phyloP scores from a whole-genome alignment of 331 rosid species.

The Acacia pycnantha region DNA sequence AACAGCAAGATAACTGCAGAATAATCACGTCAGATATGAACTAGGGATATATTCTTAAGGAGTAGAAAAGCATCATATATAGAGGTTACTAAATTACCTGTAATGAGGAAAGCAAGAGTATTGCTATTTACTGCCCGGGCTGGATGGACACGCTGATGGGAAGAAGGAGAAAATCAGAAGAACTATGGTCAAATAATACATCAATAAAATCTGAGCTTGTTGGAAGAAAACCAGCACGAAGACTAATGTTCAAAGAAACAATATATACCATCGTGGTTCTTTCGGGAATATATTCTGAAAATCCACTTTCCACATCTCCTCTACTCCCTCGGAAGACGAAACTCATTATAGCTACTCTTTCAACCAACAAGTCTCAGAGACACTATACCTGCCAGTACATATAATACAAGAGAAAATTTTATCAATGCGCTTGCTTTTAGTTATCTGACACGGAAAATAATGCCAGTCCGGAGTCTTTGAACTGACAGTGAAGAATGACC shows the following conservation, averaged over 20 bases:
- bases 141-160: constrained; percentile 71
- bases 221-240: constrained; percentile 4
- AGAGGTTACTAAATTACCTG: constrained; percentile 29
- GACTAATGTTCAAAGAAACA: neutral
- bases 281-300: constrained; percentile 71
- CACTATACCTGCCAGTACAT: constrained; percentile 23
- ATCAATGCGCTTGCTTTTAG: neutral
- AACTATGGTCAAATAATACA: neutral
- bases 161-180: constrained; percentile 17
- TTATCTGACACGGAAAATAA: neutral
- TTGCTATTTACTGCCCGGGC: constrained; percentile 60
- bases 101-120: constrained; percentile 37
- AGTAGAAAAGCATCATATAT: constrained; percentile 17
- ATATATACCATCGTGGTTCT: constrained; percentile 55
- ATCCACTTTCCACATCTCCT: constrained; percentile 83
- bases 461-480: neutral
- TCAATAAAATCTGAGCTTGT: constrained; percentile 1
- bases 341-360: constrained; percentile 55
- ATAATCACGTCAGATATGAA: constrained; percentile 24
- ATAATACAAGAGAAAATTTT: neutral
- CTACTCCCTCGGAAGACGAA: constrained; percentile 84
- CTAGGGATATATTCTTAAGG: constrained; percentile 14
- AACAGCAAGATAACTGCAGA: constrained; percentile 67
- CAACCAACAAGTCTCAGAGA: constrained; percentile 3
- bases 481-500: constrained; percentile 16